Conservation (phyloP, 306 rosid genomes). For the Aeschynomene evenia region DNA sequence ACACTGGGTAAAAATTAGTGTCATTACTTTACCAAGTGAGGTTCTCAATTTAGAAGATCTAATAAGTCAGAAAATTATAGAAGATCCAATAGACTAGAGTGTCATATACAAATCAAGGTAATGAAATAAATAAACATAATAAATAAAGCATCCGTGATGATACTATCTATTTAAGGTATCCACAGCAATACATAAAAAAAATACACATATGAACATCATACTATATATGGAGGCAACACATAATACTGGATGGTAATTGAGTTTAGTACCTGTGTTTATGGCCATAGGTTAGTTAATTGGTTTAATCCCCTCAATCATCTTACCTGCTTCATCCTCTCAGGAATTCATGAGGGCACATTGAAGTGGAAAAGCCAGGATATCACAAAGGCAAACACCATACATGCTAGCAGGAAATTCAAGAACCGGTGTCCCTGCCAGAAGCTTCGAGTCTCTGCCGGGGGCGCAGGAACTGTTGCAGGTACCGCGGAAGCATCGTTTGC, state of each 20-base stretch:
- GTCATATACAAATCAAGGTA: conserved; percentile 11
- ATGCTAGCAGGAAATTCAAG: conserved; percentile 77
- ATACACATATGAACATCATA: conserved; percentile 42
- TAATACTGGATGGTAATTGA: too few relatives aligned
- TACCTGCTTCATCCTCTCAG: conserved; percentile 31
- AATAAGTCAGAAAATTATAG: too few relatives aligned
- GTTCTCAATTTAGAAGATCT: too few relatives aligned
- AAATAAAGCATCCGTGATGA: neutral
- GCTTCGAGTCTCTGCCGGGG: conserved; percentile 46
- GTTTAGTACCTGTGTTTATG: conserved; percentile 33
- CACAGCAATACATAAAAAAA: conserved; percentile 33
- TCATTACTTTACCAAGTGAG: too few relatives aligned
- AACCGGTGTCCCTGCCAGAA: conserved; percentile 95
- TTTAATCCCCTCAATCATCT: conserved; percentile 38
- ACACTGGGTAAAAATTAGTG: too few relatives aligned
- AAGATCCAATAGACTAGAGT: conserved; percentile 20
- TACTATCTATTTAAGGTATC: neutral
- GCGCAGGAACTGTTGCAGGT: conserved; percentile 32
- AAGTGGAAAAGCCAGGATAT: conserved; percentile 96
- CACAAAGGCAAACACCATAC: conserved; percentile 90
- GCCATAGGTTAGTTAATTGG: conserved; percentile 20
- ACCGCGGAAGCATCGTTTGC: conserved; percentile 49
- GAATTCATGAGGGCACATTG: conserved; percentile 76
- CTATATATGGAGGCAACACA: conserved; percentile 25
- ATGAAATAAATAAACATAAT: conserved; percentile 7